Base-by-base conservation (phyloP, 208 protist genomes). In the Trypanosomatidae sp. region DNA sequence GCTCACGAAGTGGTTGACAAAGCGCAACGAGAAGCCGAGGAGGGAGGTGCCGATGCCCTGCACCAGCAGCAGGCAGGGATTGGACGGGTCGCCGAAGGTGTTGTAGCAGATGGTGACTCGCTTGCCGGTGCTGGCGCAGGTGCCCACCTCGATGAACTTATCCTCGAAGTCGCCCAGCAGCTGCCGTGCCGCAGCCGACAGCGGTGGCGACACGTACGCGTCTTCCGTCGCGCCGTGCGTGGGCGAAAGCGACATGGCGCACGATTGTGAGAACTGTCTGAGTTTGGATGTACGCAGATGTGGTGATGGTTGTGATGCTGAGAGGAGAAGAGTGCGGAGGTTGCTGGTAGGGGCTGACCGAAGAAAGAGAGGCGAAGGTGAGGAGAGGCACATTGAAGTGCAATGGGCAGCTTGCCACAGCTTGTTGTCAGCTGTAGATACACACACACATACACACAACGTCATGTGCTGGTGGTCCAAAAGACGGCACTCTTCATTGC, bases 91-190 rank as follows among this genome's bases (percentile, higher is more conserved):
- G 19, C 89, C 89, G 72, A 83, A 73, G 4, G 89, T 81, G 9
- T 85, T 66, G 79, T 92, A 95, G 84, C 83, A 94, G 36, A 93
- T 75, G 12, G 55, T 85, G 53, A 95, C 84, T 3, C 84, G 79
- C 33, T 59, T 56, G 19, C 76, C 75, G 6, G 83, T 90, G 80
- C 69, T 89, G 2, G 58, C 55, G 72, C 87, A 92, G 33, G 60
- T 65, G 60, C 91, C 84, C 19, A 95, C 82, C 1, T 84, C 64
- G 0, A 74, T 74, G 67, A 85, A 82, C 53, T 79, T 80, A 55
- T 94, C 89, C 10, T 81, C 80, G 22, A 73, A 83, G 66, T 74
- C 75, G 62, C 75, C 75, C 5, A 79, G 69, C 22, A 74, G 22
- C 30, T 17, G 22, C 15, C 62, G 30, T n/a, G 69, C 69, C 50